Evolutionary conservation across 495 filamentous ascomycete species (phyloP).

Genomic region (Talaromyces stipitatus): DNA sequence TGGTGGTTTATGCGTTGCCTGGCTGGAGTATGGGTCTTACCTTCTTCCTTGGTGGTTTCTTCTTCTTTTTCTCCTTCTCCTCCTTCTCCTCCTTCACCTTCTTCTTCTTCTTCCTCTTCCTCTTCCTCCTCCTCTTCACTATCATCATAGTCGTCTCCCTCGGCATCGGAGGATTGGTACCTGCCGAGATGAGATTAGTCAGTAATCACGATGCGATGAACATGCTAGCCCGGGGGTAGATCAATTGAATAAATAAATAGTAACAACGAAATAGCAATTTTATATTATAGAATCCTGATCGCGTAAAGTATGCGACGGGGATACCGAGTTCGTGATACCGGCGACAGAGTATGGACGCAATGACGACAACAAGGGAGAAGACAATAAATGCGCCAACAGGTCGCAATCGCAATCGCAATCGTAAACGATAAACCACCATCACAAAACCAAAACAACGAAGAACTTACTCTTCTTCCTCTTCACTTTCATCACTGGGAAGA

Average conservation of each 20-base stretch:
- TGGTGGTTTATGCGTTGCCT: not conserved
- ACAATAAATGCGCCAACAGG: not conserved
- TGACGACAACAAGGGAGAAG: not conserved
- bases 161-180: constrained; percentile 48
- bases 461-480: constrained; percentile 60
- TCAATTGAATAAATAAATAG: not conserved
- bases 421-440: not conserved
- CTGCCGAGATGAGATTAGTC: constrained; percentile 14
- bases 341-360: not conserved
- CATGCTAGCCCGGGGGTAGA: not conserved
- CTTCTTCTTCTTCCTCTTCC: constrained; percentile 6
- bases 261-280: not conserved
- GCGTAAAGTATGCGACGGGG: not conserved
- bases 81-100: not conserved
- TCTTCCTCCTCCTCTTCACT: constrained; percentile 17
- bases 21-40: not conserved
- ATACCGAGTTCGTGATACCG: constrained; percentile 2
- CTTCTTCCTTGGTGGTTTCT: constrained; percentile 4
- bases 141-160: constrained; percentile 35
- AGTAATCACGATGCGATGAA: not conserved
- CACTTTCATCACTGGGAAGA: constrained; percentile 53
- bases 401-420: not conserved
- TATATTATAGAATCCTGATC: not conserved
- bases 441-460: not conserved
- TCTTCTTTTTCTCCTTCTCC: not conserved